A percentile compares a stretch with the other conserved stretches of the same genome.
phyloP scores from a whole-genome alignment of 2,329 filamentous ascomycete genomes.

The Penicillium sclerotiorum region DNA sequence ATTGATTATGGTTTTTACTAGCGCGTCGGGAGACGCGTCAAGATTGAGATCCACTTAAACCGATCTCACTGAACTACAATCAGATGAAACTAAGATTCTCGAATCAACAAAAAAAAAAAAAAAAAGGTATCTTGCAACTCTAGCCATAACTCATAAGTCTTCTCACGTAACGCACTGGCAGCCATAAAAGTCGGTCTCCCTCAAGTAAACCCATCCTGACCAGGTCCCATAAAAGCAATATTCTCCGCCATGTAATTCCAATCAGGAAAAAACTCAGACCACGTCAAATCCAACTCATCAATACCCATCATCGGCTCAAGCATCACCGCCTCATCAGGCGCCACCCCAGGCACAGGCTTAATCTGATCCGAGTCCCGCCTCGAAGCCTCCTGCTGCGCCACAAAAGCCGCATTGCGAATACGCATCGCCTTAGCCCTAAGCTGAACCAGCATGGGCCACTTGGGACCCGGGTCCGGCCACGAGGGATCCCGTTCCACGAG shows the following conservation, averaged over 20 bases:
- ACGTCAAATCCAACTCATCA: constrained; percentile 21
- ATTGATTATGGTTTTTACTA: too few species aligned
- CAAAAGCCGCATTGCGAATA: constrained; percentile 2
- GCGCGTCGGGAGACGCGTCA: too few species aligned
- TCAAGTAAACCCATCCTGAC: neutral
- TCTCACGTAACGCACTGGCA: too few species aligned
- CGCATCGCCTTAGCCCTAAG: constrained; percentile 22
- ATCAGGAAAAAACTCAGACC: constrained; percentile 20
- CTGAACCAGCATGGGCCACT: constrained; percentile 25
- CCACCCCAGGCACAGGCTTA: neutral
- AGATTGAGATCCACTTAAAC: too few species aligned
- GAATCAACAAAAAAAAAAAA: too few species aligned
- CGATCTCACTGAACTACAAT: too few species aligned
- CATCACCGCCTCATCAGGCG: neutral
- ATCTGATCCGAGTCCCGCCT: neutral
- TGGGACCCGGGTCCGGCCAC: constrained; percentile 25
- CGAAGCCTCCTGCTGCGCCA: neutral
- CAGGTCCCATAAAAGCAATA: constrained; percentile 13
- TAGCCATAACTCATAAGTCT: neutral
- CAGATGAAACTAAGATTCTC: too few species aligned
- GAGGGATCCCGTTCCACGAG: constrained; percentile 18
- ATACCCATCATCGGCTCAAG: constrained; percentile 11
- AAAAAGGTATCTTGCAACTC: too few species aligned
- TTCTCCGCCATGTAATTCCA: constrained; percentile 23
- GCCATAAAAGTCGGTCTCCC: neutral